A percentile compares a stretch with the other conserved stretches of the same genome.
Conservation (phyloP, 345 rosid species). For the Syzygium aqueum region DNA sequence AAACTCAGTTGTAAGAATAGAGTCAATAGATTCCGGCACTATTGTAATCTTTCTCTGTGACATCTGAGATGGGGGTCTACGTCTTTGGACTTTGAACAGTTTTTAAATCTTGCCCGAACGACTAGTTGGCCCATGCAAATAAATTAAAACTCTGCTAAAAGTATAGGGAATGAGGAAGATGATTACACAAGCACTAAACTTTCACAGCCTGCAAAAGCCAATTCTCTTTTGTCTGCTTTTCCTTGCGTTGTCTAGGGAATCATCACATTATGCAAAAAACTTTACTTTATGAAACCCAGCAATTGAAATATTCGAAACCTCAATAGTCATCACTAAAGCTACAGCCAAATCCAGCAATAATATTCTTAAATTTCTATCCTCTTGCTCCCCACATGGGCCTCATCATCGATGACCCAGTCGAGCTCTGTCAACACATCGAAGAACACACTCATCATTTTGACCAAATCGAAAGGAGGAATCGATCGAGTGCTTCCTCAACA, state of each 20-base stretch:
- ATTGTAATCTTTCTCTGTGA: neutral
- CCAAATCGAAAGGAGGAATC: neutral
- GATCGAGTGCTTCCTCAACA: neutral
- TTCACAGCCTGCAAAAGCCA: neutral
- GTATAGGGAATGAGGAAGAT: neutral
- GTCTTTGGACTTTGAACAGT: neutral
- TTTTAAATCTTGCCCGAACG: neutral
- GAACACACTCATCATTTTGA: slow-evolving; percentile 2
- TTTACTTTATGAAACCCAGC: neutral
- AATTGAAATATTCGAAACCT: neutral
- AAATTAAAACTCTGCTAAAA: neutral
- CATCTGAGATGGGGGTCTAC: neutral
- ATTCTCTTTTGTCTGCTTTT: neutral
- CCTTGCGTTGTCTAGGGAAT: neutral
- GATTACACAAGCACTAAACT: neutral
- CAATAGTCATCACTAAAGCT: neutral
- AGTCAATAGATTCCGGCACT: neutral
- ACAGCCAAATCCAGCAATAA: neutral
- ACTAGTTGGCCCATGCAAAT: neutral
- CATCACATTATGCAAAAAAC: neutral
- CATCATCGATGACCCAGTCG: neutral
- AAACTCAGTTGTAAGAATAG: neutral
- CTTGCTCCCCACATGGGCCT: neutral
- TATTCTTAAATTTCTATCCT: neutral
- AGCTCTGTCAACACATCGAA: neutral